Evolutionary conservation across 345 rosid genomes (phyloP).

Genomic region (Eucalyptus sp.): DNA sequence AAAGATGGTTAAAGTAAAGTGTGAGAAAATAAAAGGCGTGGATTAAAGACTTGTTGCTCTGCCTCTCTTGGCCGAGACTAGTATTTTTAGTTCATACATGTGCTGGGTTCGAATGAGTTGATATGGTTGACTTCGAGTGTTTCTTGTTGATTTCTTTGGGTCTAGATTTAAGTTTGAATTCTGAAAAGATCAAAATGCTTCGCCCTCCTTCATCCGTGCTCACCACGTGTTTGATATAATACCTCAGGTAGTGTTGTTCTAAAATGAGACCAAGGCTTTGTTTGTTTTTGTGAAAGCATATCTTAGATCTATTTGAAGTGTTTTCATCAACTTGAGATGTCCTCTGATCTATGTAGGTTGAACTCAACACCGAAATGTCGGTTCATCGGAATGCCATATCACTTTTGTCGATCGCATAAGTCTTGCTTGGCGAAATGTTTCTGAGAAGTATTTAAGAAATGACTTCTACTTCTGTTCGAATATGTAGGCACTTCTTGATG

Average conservation of each 20-base stretch:
- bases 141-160: background rate
- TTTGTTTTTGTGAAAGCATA: accelerated
- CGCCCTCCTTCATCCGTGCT: accelerated
- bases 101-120: background rate
- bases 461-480: background rate
- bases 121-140: background rate
- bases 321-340: background rate
- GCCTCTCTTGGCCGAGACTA: background rate
- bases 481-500: background rate
- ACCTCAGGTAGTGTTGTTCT: background rate
- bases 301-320: background rate
- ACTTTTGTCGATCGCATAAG: background rate
- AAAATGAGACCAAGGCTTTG: background rate
- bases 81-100: too few relatives aligned
- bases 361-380: accelerated
- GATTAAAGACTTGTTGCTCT: too few relatives aligned
- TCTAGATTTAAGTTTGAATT: background rate
- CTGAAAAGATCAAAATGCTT: background rate
- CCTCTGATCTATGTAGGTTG: background rate
- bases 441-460: background rate
- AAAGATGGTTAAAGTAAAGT: too few relatives aligned
- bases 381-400: background rate
- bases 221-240: background rate
- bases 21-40: too few relatives aligned
- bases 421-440: accelerated